phyloP scores from a whole-genome alignment of 2,329 filamentous ascomycete species.

The Cylindrodendrum hubeiense region DNA sequence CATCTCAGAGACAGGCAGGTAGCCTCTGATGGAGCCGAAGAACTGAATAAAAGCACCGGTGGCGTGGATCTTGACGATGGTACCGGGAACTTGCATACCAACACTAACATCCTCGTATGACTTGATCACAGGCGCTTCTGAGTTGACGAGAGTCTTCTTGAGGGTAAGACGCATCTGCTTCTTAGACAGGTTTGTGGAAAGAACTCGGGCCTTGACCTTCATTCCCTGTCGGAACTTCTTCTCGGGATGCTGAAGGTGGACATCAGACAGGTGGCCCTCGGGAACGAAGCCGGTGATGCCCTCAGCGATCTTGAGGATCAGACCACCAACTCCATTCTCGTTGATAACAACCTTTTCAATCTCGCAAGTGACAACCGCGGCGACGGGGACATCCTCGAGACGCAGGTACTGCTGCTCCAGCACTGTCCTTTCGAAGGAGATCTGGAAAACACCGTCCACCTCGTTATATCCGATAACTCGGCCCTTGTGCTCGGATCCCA shows the following conservation, averaged over 20 bases:
- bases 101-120: slow-evolving; percentile 79
- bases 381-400: slow-evolving; percentile 89
- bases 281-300: slow-evolving; percentile 91
- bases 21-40: slow-evolving; percentile 85
- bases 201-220: slow-evolving; percentile 85
- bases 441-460: slow-evolving; percentile 85
- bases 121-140: slow-evolving; percentile 83
- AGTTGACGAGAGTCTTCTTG: slow-evolving; percentile 95
- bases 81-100: slow-evolving; percentile 86
- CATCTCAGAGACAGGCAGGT: slow-evolving; percentile 96
- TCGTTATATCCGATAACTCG: slow-evolving; percentile 89
- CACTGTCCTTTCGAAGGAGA: slow-evolving; percentile 86
- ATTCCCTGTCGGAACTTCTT: slow-evolving; percentile 94
- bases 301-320: slow-evolving; percentile 87
- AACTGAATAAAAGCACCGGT: slow-evolving; percentile 93
- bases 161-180: slow-evolving; percentile 87
- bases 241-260: slow-evolving; percentile 90
- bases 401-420: slow-evolving; percentile 90
- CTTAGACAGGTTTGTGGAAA: slow-evolving; percentile 82
- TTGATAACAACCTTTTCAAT: slow-evolving; percentile 88
- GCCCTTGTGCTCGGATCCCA: slow-evolving; percentile 82
- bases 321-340: slow-evolving; percentile 80
- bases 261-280: slow-evolving; percentile 89
- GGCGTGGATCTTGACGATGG: slow-evolving; percentile 83
- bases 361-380: slow-evolving; percentile 82